These are phyloP conservation scores for Cercospora beticola DNA, from an alignment of 2,329 filamentous ascomycete genomes.

Conservation along the genomic window DNA sequence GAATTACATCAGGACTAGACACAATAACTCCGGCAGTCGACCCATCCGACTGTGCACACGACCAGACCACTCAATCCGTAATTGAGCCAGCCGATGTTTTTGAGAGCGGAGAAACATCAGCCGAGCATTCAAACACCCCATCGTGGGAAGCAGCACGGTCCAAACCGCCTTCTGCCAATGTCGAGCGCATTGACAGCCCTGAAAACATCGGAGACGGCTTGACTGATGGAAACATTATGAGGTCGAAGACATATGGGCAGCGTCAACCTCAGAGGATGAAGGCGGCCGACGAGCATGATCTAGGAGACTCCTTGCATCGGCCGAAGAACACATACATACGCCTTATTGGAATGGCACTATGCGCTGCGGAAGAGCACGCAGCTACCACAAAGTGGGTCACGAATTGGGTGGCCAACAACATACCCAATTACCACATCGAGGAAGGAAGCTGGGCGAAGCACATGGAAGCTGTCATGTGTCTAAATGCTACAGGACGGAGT, in stretches of 20 bases:
- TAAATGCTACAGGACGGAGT: conserved; percentile 14
- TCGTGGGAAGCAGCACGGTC: neutral
- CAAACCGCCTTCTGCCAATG: neutral
- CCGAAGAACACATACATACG: conserved; percentile 25
- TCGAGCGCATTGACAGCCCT: neutral
- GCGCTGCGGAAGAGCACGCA: conserved; percentile 25
- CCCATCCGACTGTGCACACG: neutral
- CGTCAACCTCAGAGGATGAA: neutral
- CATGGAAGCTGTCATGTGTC: conserved; percentile 20
- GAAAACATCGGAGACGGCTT: neutral
- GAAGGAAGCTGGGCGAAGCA: conserved; percentile 24
- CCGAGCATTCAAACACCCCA: neutral
- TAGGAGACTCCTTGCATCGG: conserved; percentile 27
- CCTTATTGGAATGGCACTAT: conserved; percentile 36
- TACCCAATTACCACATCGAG: conserved; percentile 27
- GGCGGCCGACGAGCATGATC: conserved; percentile 15
- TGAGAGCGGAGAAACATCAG: neutral
- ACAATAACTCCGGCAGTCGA: neutral
- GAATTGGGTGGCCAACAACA: conserved; percentile 34
- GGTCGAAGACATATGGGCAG: neutral
- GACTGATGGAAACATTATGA: neutral
- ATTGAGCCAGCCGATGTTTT: neutral
- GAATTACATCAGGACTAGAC: neutral
- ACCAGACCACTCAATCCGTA: neutral
- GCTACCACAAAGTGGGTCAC: conserved; percentile 24